phyloP scores from a whole-genome alignment of 768 basidiomycete genomes.

The Pisolithus albus region DNA sequence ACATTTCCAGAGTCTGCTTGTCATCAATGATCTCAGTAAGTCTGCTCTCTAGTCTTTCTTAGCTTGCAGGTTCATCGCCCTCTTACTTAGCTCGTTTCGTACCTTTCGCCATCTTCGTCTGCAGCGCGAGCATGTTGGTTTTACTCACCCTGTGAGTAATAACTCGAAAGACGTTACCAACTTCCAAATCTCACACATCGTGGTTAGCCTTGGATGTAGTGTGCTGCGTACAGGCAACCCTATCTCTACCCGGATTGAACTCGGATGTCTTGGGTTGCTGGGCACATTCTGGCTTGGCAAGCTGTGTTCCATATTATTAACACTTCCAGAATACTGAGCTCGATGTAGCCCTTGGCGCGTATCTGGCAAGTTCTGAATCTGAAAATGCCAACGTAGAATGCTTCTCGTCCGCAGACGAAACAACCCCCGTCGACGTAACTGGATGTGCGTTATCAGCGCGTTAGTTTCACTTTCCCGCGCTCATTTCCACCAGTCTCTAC shows the following conservation, averaged over 20 bases:
- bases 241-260: slow-evolving; percentile 70
- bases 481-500: slow-evolving; percentile 54
- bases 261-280: slow-evolving; percentile 61
- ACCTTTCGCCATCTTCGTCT: slow-evolving; percentile 80
- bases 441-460: slow-evolving; percentile 48
- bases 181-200: slow-evolving; percentile 1
- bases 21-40: slow-evolving; percentile 77
- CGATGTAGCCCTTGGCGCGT: slow-evolving; percentile 61
- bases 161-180: not conserved
- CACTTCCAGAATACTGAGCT: slow-evolving; percentile 9
- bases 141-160: slow-evolving; percentile 56
- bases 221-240: slow-evolving; percentile 64
- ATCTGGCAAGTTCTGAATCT: slow-evolving; percentile 66
- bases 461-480: slow-evolving; percentile 5
- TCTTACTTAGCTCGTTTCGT: slow-evolving; percentile 66
- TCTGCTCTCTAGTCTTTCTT: not conserved
- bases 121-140: slow-evolving; percentile 60
- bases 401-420: slow-evolving; percentile 49
- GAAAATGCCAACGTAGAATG: slow-evolving; percentile 80
- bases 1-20: slow-evolving; percentile 65
- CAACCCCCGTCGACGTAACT: slow-evolving; percentile 51
- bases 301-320: slow-evolving; percentile 18
- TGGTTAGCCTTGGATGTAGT: slow-evolving; percentile 54
- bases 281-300: slow-evolving; percentile 77
- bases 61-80: not conserved